phyloP scores from a whole-genome alignment of 2,329 filamentous ascomycete species.

The Hypomyces perniciosus region DNA sequence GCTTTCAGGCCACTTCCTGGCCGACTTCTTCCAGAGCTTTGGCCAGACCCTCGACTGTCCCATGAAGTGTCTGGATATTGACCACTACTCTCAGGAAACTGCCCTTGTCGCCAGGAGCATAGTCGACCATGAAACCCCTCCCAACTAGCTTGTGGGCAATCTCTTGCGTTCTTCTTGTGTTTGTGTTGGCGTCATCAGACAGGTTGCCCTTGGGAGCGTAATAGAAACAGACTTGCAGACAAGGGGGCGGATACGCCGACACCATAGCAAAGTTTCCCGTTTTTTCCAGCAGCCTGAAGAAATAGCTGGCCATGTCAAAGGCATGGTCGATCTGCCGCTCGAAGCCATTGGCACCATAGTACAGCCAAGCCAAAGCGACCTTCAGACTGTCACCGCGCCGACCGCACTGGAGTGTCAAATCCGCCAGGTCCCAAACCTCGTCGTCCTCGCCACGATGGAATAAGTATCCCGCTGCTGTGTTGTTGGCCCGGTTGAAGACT shows the following conservation, averaged over 20 bases:
- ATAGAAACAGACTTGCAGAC: constrained; percentile 94
- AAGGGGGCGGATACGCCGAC: constrained; percentile 71
- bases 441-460: constrained; percentile 56
- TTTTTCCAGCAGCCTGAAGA: constrained; percentile 54
- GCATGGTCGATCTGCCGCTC: constrained; percentile 62
- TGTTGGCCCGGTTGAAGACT: constrained; percentile 78
- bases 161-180: constrained; percentile 43
- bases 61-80: constrained; percentile 47
- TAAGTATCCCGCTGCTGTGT: constrained; percentile 77
- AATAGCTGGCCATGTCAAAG: constrained; percentile 62
- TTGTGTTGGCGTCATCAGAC: constrained; percentile 34
- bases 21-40: constrained; percentile 47
- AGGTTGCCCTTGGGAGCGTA: constrained; percentile 56
- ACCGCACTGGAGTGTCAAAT: constrained; percentile 90
- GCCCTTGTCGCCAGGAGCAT: constrained; percentile 50
- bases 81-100: constrained; percentile 56
- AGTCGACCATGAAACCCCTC: constrained; percentile 56
- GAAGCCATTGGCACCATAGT: constrained; percentile 76
- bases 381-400: constrained; percentile 81
- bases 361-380: constrained; percentile 81
- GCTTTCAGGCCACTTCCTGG: constrained; percentile 12
- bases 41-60: constrained; percentile 48
- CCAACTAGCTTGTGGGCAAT: constrained; percentile 44
- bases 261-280: constrained; percentile 63
- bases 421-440: constrained; percentile 82